A percentile compares a stretch with the other conserved stretches of the same genome.
Conservation (phyloP, 2,329 filamentous ascomycete genomes). For the Penicillium rolfsii region DNA sequence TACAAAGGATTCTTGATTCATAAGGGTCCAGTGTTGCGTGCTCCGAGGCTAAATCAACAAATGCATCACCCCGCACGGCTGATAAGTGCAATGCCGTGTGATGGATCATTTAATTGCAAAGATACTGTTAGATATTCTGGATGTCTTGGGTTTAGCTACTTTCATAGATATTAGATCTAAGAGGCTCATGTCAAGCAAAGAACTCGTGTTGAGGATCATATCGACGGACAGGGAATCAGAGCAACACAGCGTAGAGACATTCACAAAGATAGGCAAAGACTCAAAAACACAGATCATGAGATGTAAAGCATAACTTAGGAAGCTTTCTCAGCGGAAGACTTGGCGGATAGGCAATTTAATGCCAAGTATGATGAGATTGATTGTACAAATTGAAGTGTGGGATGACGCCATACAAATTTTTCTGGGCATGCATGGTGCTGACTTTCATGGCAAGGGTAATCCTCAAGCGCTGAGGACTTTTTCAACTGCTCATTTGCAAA, state of each 20-base stretch:
- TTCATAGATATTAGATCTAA: too few species aligned
- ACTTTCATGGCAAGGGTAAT: background rate
- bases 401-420: background rate
- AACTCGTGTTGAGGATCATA: background rate
- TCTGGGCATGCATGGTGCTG: background rate
- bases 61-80: background rate
- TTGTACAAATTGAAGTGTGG: background rate
- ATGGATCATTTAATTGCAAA: background rate
- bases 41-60: background rate
- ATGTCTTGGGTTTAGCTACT: too few species aligned
- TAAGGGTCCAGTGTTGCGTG: constrained; percentile 1
- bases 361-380: background rate
- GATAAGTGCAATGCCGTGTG: background rate
- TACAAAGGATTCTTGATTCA: background rate
- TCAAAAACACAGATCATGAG: background rate
- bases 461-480: background rate
- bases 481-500: background rate
- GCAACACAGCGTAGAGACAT: background rate
- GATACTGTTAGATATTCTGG: background rate
- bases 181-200: background rate
- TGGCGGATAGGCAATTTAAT: background rate
- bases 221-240: background rate
- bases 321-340: background rate
- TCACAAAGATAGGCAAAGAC: background rate
- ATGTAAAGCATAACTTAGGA: background rate